A percentile compares a stretch with the other conserved stretches of the same genome.
These are phyloP conservation scores for Scheffersomyces lignosus DNA, from an alignment of 805 yeast genomes.

Conservation along the genomic window DNA sequence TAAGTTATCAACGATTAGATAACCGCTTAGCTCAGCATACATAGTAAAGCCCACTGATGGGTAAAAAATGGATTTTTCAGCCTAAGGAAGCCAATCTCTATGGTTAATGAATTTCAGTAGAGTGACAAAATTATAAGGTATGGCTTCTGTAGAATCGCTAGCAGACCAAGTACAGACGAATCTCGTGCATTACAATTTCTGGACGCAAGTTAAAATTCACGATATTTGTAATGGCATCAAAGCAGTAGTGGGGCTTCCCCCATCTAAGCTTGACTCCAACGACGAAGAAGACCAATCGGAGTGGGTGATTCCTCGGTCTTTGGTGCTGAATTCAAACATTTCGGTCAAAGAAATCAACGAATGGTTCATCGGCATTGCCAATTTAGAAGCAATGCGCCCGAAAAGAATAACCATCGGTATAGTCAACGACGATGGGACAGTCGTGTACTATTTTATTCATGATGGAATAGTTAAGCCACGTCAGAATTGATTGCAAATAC, in stretches of 20 bases:
- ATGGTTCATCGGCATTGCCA: slow-evolving; percentile 35
- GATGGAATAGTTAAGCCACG: slow-evolving; percentile 67
- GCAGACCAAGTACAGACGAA: slow-evolving; percentile 39
- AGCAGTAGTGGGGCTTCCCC: slow-evolving; percentile 33
- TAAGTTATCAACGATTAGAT: too few relatives aligned
- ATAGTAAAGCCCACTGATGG: too few relatives aligned
- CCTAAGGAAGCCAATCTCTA: too few relatives aligned
- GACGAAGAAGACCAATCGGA: slow-evolving; percentile 22
- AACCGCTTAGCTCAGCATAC: too few relatives aligned
- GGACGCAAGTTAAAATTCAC: slow-evolving; percentile 38
- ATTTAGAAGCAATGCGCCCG: slow-evolving; percentile 22
- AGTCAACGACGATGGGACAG: slow-evolving; percentile 64
- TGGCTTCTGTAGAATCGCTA: too few relatives aligned
- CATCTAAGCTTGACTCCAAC: slow-evolving; percentile 22
- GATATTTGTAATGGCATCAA: slow-evolving; percentile 2
- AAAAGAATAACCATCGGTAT: slow-evolving; percentile 53
- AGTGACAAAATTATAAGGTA: too few relatives aligned
- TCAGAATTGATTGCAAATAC: slow-evolving; percentile 37
- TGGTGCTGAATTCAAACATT: slow-evolving; percentile 23
- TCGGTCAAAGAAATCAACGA: slow-evolving; percentile 38
- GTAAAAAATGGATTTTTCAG: too few relatives aligned
- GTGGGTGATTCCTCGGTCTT: slow-evolving; percentile 44
- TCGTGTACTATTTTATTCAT: slow-evolving; percentile 67
- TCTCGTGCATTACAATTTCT: slow-evolving; percentile 44
- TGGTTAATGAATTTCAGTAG: too few relatives aligned